These are phyloP conservation scores for Plasmopara muralis DNA, from an alignment of 352 stramenopile genomes.

Conservation along the genomic window DNA sequence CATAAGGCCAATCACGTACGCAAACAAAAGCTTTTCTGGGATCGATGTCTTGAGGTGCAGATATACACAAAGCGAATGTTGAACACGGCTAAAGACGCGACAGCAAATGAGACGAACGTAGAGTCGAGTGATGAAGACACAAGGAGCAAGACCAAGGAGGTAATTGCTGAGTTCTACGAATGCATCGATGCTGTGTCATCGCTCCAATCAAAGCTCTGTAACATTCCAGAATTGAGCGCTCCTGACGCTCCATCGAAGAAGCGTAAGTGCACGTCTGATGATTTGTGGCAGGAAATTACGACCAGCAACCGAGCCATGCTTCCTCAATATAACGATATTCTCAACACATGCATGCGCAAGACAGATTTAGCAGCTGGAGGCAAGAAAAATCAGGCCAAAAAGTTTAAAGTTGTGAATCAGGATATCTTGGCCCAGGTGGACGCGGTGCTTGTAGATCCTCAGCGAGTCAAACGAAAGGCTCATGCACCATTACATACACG, in stretches of 20 bases:
- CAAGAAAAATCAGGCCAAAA: slow-evolving; percentile 61
- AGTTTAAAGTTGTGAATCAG: slow-evolving; percentile 87
- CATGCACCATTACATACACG: slow-evolving; percentile 48
- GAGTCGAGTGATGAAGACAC: slow-evolving; percentile 24
- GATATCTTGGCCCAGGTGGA: slow-evolving; percentile 81
- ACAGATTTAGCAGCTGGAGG: slow-evolving; percentile 50
- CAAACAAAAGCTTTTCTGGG: slow-evolving; percentile 81
- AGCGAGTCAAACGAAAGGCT: slow-evolving; percentile 80
- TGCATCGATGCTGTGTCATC: slow-evolving; percentile 56
- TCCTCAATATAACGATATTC: slow-evolving; percentile 75
- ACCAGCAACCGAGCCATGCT: slow-evolving; percentile 38
- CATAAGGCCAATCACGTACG: slow-evolving; percentile 76
- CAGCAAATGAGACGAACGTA: slow-evolving; percentile 16
- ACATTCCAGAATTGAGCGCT: slow-evolving; percentile 43
- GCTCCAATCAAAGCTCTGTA: slow-evolving; percentile 66
- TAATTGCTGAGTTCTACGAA: slow-evolving; percentile 44
- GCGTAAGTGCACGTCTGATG: slow-evolving; percentile 50
- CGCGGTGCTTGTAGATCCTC: slow-evolving; percentile 69
- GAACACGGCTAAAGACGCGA: slow-evolving; percentile 33
- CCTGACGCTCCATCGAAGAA: slow-evolving; percentile 36
- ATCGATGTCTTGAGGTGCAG: slow-evolving; percentile 77
- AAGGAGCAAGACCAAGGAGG: slow-evolving; percentile 24
- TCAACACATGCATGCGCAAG: slow-evolving; percentile 75
- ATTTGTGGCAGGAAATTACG: slow-evolving; percentile 47
- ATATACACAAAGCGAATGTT: slow-evolving; percentile 81